phyloP scores from a whole-genome alignment of 129 eudicot species.

The Scalesia atractyloides region DNA sequence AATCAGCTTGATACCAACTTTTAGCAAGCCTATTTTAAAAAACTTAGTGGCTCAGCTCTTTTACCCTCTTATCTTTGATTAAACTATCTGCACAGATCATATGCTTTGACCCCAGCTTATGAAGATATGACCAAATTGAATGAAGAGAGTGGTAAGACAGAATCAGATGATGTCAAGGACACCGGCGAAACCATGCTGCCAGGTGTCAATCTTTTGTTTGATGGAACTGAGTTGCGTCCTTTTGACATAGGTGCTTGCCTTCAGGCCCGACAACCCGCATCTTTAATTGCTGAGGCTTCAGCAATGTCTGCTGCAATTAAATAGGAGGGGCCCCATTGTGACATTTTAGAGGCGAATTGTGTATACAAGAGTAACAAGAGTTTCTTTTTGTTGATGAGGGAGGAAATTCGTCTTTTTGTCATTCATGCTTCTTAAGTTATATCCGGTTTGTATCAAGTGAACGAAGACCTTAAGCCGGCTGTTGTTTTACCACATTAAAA shows the following conservation, averaged over 20 bases:
- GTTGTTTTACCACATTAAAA: neutral
- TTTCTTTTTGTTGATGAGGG: constrained; percentile 15
- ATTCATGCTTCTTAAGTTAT: constrained; percentile 13
- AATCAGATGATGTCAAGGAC: constrained; percentile 64
- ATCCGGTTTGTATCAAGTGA: neutral
- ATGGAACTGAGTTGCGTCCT: constrained; percentile 87
- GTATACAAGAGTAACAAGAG: constrained; percentile 33
- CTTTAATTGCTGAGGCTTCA: constrained; percentile 87
- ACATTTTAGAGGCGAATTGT: constrained; percentile 6
- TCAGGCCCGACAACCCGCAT: constrained; percentile 95
- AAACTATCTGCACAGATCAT: constrained; percentile 63
- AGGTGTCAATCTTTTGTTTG: constrained; percentile 89
- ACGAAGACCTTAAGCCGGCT: neutral
- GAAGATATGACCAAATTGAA: constrained; percentile 58
- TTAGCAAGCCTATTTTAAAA: no score
- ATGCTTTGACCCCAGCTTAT: constrained; percentile 66
- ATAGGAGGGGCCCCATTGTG: constrained; percentile 28
- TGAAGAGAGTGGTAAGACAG: constrained; percentile 62
- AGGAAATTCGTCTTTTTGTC: constrained; percentile 13
- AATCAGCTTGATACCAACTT: no score
- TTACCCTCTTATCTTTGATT: neutral
- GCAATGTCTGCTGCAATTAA: constrained; percentile 48
- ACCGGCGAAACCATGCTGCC: constrained; percentile 79
- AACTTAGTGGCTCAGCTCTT: no score
- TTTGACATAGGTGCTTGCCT: constrained; percentile 96